Evolutionary conservation across 768 basidiomycete genomes (phyloP).

Genomic region (Lentinula sp.): DNA sequence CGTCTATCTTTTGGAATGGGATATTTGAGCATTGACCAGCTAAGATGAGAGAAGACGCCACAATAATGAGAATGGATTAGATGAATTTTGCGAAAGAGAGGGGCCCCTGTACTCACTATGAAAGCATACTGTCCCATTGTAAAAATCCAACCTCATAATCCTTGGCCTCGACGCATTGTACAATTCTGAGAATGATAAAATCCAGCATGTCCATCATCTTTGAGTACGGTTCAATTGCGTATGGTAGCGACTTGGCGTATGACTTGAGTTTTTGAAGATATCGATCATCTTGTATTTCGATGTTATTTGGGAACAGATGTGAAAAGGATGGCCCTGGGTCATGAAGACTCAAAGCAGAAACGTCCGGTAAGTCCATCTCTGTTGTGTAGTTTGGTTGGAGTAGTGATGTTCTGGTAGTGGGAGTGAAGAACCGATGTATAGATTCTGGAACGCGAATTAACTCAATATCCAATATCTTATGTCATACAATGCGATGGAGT

Average conservation of each 20-base stretch:
- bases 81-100: neutral
- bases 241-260: conserved; percentile 66
- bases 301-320: conserved; percentile 24
- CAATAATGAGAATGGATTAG: neutral
- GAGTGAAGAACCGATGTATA: neutral
- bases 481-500: neutral
- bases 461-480: neutral
- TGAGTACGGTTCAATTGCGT: conserved; percentile 69
- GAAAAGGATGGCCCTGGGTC: conserved; percentile 19
- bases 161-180: conserved; percentile 70
- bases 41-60: conserved; percentile 22
- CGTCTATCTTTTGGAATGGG: conserved; percentile 79
- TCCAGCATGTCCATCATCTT: conserved; percentile 75
- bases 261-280: conserved; percentile 54
- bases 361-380: conserved; percentile 38
- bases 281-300: conserved; percentile 30
- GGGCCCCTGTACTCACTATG: conserved; percentile 53
- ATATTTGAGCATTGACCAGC: conserved; percentile 82
- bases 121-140: conserved; percentile 76
- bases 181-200: conserved; percentile 59
- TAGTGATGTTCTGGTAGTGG: neutral
- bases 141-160: conserved; percentile 79
- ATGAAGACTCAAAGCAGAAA: conserved; percentile 38
- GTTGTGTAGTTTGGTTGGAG: neutral
- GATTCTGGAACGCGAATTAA: neutral